Evolutionary conservation across 495 filamentous ascomycete species (phyloP).

Genomic region (Usnea hakonensis): DNA sequence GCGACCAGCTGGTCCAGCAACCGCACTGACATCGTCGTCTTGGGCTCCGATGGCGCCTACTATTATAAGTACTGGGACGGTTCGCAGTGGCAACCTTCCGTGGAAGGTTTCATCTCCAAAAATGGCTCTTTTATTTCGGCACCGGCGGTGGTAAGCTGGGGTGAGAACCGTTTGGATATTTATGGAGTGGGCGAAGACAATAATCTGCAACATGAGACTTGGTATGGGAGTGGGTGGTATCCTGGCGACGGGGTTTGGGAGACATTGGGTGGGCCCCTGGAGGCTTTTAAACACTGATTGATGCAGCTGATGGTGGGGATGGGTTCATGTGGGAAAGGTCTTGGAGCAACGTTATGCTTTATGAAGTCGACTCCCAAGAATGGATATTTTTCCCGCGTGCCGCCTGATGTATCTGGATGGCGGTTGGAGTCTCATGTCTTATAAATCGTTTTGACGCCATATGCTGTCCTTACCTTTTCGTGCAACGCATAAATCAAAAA

Average conservation of each 20-base stretch:
- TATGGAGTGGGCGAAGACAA: constrained; percentile 22
- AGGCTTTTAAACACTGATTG: background rate
- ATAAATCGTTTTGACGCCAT: too few relatives aligned
- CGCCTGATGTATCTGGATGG: too few relatives aligned
- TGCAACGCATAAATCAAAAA: too few relatives aligned
- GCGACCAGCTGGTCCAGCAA: constrained; percentile 10
- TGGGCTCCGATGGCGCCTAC: constrained; percentile 7
- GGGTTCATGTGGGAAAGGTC: too few relatives aligned
- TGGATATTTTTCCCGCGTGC: too few relatives aligned
- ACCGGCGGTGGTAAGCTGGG: constrained; percentile 29
- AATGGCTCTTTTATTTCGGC: constrained; percentile 23
- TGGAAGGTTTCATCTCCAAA: background rate
- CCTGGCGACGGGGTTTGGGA: constrained; percentile 5
- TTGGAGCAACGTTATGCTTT: too few relatives aligned
- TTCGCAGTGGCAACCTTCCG: constrained; percentile 14
- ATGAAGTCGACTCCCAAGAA: too few relatives aligned
- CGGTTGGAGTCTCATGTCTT: too few relatives aligned
- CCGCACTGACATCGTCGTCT: constrained; percentile 23
- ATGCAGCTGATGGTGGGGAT: too few relatives aligned
- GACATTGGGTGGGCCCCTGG: background rate
- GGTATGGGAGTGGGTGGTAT: constrained; percentile 17
- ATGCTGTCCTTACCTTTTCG: too few relatives aligned
- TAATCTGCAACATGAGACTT: constrained; percentile 12
- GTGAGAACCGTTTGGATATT: constrained; percentile 29
- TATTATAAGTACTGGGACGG: constrained; percentile 22